Percentiles rank a stretch among this genome's conserved stretches.
Conservation (phyloP, 164 flowering plant genomes). For the Dillenia suffruticosa region DNA sequence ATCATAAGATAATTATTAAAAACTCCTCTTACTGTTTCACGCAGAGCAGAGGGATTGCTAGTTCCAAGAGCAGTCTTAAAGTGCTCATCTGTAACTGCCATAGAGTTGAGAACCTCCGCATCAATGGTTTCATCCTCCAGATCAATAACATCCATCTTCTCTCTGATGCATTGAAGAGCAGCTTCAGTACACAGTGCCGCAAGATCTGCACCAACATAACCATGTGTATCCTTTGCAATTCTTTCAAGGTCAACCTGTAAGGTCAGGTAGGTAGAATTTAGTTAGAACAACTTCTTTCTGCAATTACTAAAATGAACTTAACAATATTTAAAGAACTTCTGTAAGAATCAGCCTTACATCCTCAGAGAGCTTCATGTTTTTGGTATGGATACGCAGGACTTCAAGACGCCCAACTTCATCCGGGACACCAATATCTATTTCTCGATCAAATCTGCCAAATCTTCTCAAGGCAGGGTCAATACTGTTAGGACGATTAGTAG, state of each 20-base stretch:
- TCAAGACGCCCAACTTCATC: slow-evolving; percentile 91
- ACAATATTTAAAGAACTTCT: not conserved
- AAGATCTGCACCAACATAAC: slow-evolving; percentile 18
- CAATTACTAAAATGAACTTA: no score
- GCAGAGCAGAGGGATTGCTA: slow-evolving; percentile 20
- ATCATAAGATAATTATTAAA: not conserved
- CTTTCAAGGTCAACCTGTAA: slow-evolving; percentile 12
- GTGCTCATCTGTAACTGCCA: slow-evolving; percentile 23
- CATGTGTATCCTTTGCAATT: slow-evolving; percentile 17
- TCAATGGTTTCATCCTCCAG: slow-evolving; percentile 18
- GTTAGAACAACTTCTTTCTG: no score
- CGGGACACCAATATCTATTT: slow-evolving; percentile 87
- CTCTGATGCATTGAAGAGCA: slow-evolving; percentile 24
- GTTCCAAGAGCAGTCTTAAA: slow-evolving; percentile 17
- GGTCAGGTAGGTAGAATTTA: no score
- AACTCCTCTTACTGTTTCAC: slow-evolving; percentile 43
- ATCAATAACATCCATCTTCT: slow-evolving; percentile 23
- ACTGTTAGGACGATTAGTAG: slow-evolving; percentile 85
- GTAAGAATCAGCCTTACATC: not conserved
- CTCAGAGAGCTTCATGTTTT: slow-evolving; percentile 26
- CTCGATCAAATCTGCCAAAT: slow-evolving; percentile 85
- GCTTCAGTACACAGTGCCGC: slow-evolving; percentile 24
- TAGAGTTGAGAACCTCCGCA: slow-evolving; percentile 24
- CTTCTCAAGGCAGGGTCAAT: slow-evolving; percentile 87
- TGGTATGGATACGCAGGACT: slow-evolving; percentile 86